phyloP scores from a whole-genome alignment of 768 basidiomycete species.

The Gloeophyllum trabeum region DNA sequence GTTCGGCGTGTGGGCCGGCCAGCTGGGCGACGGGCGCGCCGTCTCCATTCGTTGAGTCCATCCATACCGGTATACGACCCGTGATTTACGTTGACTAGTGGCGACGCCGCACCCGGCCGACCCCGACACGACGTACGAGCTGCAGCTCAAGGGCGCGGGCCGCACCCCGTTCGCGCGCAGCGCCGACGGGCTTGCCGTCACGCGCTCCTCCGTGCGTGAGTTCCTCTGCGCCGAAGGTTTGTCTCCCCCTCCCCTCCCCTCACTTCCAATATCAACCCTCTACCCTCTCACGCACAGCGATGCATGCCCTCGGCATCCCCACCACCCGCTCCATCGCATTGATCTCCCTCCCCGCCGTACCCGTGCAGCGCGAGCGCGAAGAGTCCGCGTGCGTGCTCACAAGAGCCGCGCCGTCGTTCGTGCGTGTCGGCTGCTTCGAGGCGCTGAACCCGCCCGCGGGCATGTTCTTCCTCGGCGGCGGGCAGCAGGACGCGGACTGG shows the following conservation, averaged over 20 bases:
- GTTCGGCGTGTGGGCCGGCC: slow-evolving; percentile 86
- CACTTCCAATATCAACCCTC: slow-evolving; percentile 16
- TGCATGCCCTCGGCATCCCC: slow-evolving; percentile 77
- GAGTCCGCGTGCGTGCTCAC: slow-evolving; percentile 70
- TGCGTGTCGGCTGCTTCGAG: slow-evolving; percentile 89
- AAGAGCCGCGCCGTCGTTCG: slow-evolving; percentile 80
- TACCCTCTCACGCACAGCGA: slow-evolving; percentile 24
- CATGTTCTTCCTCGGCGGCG: slow-evolving; percentile 64
- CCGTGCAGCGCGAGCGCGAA: slow-evolving; percentile 62
- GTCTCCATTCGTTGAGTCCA: slow-evolving; percentile 60
- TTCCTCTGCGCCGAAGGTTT: slow-evolving; percentile 86
- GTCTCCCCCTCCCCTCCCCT: slow-evolving; percentile 7
- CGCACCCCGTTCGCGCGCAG: slow-evolving; percentile 87
- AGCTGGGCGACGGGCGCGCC: slow-evolving; percentile 92
- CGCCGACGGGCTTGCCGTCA: slow-evolving; percentile 91
- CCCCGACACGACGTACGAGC: slow-evolving; percentile 51
- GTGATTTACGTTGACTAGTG: slow-evolving; percentile 28
- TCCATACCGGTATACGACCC: slow-evolving; percentile 3
- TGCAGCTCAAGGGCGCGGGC: slow-evolving; percentile 93
- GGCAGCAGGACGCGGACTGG: slow-evolving; percentile 62
- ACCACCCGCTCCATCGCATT: slow-evolving; percentile 83
- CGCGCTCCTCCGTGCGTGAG: slow-evolving; percentile 92
- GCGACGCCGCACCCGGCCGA: slow-evolving; percentile 64
- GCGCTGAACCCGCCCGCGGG: slow-evolving; percentile 62
- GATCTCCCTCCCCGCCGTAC: slow-evolving; percentile 58